phyloP scores from a whole-genome alignment of 306 rosid genomes.

The Lathyrus aphaca region DNA sequence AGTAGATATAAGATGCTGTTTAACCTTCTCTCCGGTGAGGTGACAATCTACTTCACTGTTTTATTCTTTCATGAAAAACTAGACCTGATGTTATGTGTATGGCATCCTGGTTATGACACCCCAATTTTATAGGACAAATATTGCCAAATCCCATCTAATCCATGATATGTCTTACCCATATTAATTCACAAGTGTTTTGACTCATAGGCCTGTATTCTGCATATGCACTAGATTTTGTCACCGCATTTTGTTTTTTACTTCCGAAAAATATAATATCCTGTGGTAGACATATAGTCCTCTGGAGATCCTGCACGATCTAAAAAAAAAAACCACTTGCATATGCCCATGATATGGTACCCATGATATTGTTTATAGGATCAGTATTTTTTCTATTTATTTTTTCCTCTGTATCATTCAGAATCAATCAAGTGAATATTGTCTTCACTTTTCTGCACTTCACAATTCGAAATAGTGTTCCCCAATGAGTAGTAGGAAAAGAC shows the following conservation, averaged over 20 bases:
- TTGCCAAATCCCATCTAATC: too few species aligned
- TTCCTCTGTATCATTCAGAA: too few species aligned
- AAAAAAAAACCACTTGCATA: neutral
- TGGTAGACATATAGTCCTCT: neutral
- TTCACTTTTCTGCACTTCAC: neutral
- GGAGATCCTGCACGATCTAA: neutral
- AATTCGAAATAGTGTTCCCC: neutral
- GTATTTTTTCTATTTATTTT: too few species aligned
- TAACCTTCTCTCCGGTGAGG: neutral
- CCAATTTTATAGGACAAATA: too few species aligned
- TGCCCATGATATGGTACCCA: neutral
- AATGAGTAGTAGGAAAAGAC: neutral
- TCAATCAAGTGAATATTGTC: too few species aligned
- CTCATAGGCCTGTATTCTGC: neutral
- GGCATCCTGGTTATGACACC: too few species aligned
- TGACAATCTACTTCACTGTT: too few species aligned
- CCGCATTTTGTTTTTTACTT: neutral
- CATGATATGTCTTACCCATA: too few species aligned
- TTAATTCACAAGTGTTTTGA: too few species aligned
- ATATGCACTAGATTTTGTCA: neutral
- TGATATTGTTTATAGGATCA: too few species aligned
- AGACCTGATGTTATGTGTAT: too few species aligned
- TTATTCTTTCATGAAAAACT: too few species aligned
- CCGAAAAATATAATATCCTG: neutral
- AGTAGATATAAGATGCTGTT: neutral